Base-by-base conservation (phyloP, 1,139 yeast genomes). In the Casaregolazyma lundiana region DNA sequence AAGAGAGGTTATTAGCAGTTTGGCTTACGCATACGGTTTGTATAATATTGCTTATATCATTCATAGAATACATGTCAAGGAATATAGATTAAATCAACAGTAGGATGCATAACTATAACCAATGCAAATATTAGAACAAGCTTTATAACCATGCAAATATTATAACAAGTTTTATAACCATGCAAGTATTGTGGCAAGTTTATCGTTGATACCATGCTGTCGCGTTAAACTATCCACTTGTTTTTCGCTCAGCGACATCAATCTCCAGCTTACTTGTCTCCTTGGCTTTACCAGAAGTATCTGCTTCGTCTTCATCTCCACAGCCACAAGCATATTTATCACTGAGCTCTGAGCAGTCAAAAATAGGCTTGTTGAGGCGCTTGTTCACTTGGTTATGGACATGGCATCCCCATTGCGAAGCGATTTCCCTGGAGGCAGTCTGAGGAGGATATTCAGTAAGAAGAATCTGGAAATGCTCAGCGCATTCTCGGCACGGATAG, bases 311-410 rank as follows among this genome's bases (percentile, higher is more conserved):
- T 53, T 83, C 92, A 7, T 70, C 79, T 2, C 94, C 96, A 67
- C 98, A 92, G 0, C 98, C 98, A 71, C 98, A 92, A 58, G 89
- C 95, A 65, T 92, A 92, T 64, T 87, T 94, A 58, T 87, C 96
- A 50, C 87, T 71, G 47, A 92, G 83, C 8, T 77, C 80, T 2
- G 85, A 73, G 63, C 98, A 92, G 64, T 92, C 97, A 64, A 88
- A 92, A 16, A 72, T 71, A 0, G 76, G 78, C 58, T 92, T 89
- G 4, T 72, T 71, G 45, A 92, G 73, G 44, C 84, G 70, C 50
- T 78, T 79, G 64, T 92, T 92, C 30, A 90, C 97, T 52, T 75
- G 68, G 59, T 94, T 92, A 67, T 92, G 99, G n/a, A 92, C 75
- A 59, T 82, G 82, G 64, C 98, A 92, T 1, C 98, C 98, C 98